Evolutionary conservation across 2,329 filamentous ascomycete species (phyloP), one percentile per base, ranked within the genome.

Genomic region (Dothideomycetes sp.): DNA sequence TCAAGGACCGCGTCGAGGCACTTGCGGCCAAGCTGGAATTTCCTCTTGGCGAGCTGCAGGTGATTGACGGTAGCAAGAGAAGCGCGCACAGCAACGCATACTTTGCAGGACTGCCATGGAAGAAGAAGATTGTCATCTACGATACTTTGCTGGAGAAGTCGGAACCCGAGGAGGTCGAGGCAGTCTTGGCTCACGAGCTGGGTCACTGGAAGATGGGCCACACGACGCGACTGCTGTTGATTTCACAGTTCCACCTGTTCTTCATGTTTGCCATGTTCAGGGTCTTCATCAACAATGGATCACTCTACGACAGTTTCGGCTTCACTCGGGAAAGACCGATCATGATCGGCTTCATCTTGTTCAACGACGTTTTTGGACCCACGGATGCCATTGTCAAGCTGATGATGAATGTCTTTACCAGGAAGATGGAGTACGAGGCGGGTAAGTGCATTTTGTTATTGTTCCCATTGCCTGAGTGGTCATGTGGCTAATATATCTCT

Each of bases 111-210:
- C 75, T 98, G 41, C 91, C 91, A 31, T 98, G 89, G 88, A 95
- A 95, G 75, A 96, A 96, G 75, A 93, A 96, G 69, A 98, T 98
- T 68, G 91, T 98, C 55, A 93, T 98, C 57, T 98, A 94, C 60
- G 91, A 98, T 59, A 98, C 93, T 4, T 67, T 98, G 47, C 87
- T 98, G 47, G 89, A 95, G 64, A 94, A 96, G 75, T 91, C 83
- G 60, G 78, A 88, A 46, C 79, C 84, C 3, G 75, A 91, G 56
- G 91, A 98, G 63, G 88, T 98, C 31, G 85, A 94, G 43, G 89
- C 91, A 49, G 88, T 98, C 38, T 70, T 98, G 39, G 88, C 86
- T 27, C 91, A 98, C 60, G 91, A 98, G 64, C 75, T 98, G 35
- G 91, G 91, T 37, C 91, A 98, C 69, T 98, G 91, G 91, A 89